Evolutionary conservation across 192 early-diverging fungal species (phyloP).

Genomic region (Piromyces sp.): DNA sequence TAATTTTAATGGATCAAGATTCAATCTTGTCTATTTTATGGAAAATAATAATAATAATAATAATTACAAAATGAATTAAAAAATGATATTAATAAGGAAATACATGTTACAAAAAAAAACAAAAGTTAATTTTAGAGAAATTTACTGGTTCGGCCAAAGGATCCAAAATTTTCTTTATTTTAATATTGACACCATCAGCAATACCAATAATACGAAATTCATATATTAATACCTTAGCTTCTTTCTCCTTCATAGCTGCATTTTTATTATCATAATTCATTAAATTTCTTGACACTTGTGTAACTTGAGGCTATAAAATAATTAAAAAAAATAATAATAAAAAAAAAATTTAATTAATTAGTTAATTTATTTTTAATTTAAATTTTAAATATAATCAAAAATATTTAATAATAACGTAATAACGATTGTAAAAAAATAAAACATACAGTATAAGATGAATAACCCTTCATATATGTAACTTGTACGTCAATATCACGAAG

Average conservation of each 20-base stretch:
- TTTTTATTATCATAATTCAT: not conserved
- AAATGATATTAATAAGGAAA: not conserved
- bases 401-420: no score
- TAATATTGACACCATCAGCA: not conserved
- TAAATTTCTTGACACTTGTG: not conserved
- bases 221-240: not conserved
- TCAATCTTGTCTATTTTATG: not conserved
- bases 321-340: not conserved
- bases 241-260: not conserved
- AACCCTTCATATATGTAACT: not conserved
- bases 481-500: not conserved
- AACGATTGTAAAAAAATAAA: no score
- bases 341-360: no score
- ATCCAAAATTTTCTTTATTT: not conserved
- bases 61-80: not conserved
- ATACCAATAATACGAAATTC: not conserved
- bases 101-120: no score
- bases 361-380: no score
- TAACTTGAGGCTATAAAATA: not conserved
- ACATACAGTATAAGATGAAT: not conserved
- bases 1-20: not conserved
- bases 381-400: no score
- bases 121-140: not conserved
- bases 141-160: not conserved
- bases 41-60: no score